Conservation (phyloP, 257 asterid genomes). For the Fraxinus excelsior region DNA sequence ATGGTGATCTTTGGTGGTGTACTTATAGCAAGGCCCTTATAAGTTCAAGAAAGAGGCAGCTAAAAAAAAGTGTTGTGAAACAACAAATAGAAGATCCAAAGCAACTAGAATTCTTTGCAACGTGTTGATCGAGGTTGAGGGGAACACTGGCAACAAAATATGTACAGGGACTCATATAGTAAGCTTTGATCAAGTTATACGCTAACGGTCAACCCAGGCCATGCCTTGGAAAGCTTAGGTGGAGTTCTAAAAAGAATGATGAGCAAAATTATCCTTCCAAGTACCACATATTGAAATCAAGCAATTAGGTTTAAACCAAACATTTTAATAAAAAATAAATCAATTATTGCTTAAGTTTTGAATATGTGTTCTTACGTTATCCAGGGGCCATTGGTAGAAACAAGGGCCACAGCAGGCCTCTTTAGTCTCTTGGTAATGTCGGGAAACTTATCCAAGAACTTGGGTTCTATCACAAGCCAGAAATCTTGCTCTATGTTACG, state of each 20-base stretch:
- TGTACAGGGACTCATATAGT: neutral
- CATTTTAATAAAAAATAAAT: neutral
- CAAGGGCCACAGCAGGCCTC: constrained; percentile 95
- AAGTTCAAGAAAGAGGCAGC: neutral
- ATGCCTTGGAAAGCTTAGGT: neutral
- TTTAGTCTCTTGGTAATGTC: constrained; percentile 71
- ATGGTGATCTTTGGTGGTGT: neutral
- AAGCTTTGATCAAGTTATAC: neutral
- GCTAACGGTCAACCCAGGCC: neutral
- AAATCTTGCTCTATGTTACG: constrained; percentile 74
- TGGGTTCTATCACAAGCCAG: constrained; percentile 97
- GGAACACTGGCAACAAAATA: neutral
- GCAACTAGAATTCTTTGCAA: neutral
- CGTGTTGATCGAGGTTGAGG: neutral
- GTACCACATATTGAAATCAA: neutral
- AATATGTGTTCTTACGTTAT: constrained; percentile 59
- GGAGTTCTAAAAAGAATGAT: neutral
- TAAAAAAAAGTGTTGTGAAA: neutral
- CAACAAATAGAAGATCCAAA: neutral
- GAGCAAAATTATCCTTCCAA: neutral
- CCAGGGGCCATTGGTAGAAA: constrained; percentile 90
- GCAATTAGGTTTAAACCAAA: neutral
- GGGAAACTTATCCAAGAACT: constrained; percentile 88
- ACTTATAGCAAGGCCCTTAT: neutral
- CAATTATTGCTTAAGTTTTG: neutral